Conservation (phyloP, 2,329 filamentous ascomycete genomes). For the Hypoxylon sp. region DNA sequence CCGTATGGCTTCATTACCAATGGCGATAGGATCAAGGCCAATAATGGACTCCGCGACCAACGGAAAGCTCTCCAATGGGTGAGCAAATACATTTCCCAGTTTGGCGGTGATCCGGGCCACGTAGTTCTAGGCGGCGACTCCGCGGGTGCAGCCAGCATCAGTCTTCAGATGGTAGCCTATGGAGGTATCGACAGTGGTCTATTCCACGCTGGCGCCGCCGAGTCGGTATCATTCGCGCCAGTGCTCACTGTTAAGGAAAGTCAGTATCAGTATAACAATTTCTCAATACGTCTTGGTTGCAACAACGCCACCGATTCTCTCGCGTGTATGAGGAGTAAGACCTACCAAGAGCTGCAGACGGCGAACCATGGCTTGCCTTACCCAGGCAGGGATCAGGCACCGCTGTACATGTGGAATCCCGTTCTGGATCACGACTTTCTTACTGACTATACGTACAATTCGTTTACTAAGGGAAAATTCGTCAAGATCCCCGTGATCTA, state of each 20-base stretch:
- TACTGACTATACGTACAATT: conserved; percentile 64
- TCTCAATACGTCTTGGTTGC: conserved; percentile 62
- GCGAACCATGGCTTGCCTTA: conserved; percentile 60
- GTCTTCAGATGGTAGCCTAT: conserved; percentile 72
- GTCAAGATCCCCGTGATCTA: conserved; percentile 68
- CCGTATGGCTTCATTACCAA: conserved; percentile 79
- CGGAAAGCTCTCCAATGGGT: conserved; percentile 79
- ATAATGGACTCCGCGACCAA: conserved; percentile 80
- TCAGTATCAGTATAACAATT: conserved; percentile 67
- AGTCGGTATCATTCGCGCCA: conserved; percentile 67
- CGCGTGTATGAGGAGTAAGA: conserved; percentile 62
- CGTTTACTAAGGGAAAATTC: conserved; percentile 65
- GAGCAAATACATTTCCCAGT: conserved; percentile 73
- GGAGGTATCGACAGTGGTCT: conserved; percentile 64
- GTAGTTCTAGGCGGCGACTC: conserved; percentile 78
- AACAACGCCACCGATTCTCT: conserved; percentile 57
- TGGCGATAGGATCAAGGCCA: conserved; percentile 69
- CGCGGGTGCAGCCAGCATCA: conserved; percentile 77
- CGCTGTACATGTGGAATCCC: conserved; percentile 69
- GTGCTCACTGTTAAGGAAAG: conserved; percentile 63
- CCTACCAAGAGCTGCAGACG: conserved; percentile 59
- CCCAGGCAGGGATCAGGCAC: conserved; percentile 55
- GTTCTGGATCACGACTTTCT: conserved; percentile 69
- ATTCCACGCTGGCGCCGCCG: conserved; percentile 66
- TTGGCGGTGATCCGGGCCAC: conserved; percentile 78